These are phyloP conservation scores for Zea luxurians DNA, from an alignment of 176 grass and related monocot genomes.

Conservation along the genomic window DNA sequence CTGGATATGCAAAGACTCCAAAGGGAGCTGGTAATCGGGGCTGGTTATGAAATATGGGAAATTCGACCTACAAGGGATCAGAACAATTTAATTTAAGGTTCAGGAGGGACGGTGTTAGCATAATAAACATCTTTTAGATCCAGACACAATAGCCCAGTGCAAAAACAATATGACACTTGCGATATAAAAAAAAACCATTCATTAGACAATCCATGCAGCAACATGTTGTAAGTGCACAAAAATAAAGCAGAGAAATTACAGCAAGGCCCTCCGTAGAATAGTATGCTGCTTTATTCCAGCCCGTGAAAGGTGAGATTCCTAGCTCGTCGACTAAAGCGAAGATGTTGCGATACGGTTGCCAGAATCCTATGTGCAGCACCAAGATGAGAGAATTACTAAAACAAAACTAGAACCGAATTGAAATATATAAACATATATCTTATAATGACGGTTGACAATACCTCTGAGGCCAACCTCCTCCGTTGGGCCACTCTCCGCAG, in stretches of 20 bases:
- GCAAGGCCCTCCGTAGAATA: slow-evolving; percentile 66
- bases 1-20: slow-evolving; percentile 69
- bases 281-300: slow-evolving; percentile 68
- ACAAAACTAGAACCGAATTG: background rate
- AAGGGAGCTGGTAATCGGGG: slow-evolving; percentile 74
- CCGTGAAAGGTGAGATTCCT: slow-evolving; percentile 78
- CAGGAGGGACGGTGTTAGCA: background rate
- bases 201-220: background rate
- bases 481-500: slow-evolving; percentile 44
- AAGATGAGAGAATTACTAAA: slow-evolving; percentile 16
- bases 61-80: slow-evolving; percentile 59
- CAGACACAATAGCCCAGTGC: background rate
- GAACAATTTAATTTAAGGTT: slow-evolving; percentile 14
- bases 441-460: slow-evolving; percentile 1
- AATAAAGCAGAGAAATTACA: slow-evolving; percentile 38
- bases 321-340: slow-evolving; percentile 75
- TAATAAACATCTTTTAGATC: slow-evolving; percentile 8
- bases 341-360: slow-evolving; percentile 82
- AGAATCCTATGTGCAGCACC: slow-evolving; percentile 64
- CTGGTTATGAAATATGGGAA: slow-evolving; percentile 73
- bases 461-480: slow-evolving; percentile 82
- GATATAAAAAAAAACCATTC: background rate
- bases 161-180: slow-evolving; percentile 16
- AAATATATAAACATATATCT: background rate
- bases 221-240: background rate